Percentiles rank a stretch among this genome's conserved stretches.
Conservation (phyloP, 345 rosid genomes). For the Balakata baccata region DNA sequence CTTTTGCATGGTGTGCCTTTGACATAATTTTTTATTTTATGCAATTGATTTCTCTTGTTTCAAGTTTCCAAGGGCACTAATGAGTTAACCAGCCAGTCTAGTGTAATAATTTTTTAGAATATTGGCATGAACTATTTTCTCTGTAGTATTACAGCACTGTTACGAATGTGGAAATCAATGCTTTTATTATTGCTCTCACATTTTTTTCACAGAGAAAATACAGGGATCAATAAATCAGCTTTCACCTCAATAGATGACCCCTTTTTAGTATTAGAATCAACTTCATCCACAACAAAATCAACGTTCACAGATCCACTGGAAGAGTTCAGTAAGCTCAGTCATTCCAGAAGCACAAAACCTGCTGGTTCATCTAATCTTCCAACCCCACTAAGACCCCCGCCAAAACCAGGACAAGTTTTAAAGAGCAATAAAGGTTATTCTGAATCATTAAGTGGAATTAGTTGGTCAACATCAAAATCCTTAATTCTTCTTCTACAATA, state of each 20-base stretch:
- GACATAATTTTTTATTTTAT: background rate
- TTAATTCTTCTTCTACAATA: background rate
- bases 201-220: slow-evolving; percentile 25
- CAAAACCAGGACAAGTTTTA: slow-evolving; percentile 54
- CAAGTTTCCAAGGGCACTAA: background rate
- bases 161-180: background rate
- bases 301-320: slow-evolving; percentile 51
- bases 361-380: slow-evolving; percentile 32
- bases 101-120: background rate
- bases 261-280: slow-evolving; percentile 59
- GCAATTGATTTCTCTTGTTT: background rate
- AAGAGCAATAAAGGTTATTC: slow-evolving; percentile 52
- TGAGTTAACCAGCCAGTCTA: slow-evolving; percentile 6
- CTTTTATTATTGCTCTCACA: background rate
- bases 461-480: background rate
- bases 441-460: slow-evolving; percentile 21
- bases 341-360: slow-evolving; percentile 35
- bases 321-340: slow-evolving; percentile 44
- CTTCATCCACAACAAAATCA: slow-evolving; percentile 32
- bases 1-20: background rate
- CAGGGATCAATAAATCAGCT: slow-evolving; percentile 29
- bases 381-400: slow-evolving; percentile 56
- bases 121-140: background rate
- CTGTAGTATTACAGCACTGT: background rate
- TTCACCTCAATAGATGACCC: slow-evolving; percentile 49